Base-by-base conservation (phyloP, 2,329 filamentous ascomycete species). In the Exophiala xenobiotica region DNA sequence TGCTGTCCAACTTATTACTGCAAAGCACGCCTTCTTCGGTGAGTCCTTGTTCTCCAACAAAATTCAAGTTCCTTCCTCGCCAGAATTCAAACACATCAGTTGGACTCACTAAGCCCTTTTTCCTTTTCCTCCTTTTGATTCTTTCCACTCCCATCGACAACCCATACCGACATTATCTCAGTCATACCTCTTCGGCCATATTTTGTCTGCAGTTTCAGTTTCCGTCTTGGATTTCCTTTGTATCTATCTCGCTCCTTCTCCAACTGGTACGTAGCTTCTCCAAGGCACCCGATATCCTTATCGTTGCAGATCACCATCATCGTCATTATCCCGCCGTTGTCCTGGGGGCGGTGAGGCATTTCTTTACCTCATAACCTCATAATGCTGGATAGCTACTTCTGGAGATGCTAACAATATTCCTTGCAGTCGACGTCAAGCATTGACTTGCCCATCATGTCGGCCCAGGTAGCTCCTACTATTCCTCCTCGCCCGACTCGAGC, bases 401-500 rank as follows among this genome's bases (percentile, higher is more conserved):
- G 11, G n/a, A 24, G n/a, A 40, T 33, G 33, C 47, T 54, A 23
- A 53, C 39, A 23, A 41, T 18, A 4, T 37, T 23, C 6, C 19
- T 31, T n/a, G n/a, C 26, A 53, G 45, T 51, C 33, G 53, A 47
- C 54, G 45, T 59, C 49, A 60, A 59, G 53, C 58, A 61, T 55
- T 61, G 24, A 37, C 44, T 61, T 51, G 53, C 56, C 51, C 60
- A 64, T 53, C 57, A 74, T 73, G 70, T 65, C 70, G 48, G 65
- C 68, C 54, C 68, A 71, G 63, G 57, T 80, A 62, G 74, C 75
- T 51, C 79, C 84, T 33, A 72, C 71, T 60, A 74, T 87, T 60
- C 84, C 84, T 56, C 82, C 83, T 59, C 81, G 83, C 57, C 84
- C 84, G 46, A 68, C 76, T 60, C 78, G 81, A 64, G 73, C 72